A percentile compares a stretch with the other conserved stretches of the same genome.
These are phyloP conservation scores for Phanerochaete sordida DNA, from an alignment of 768 basidiomycete genomes.

Conservation along the genomic window DNA sequence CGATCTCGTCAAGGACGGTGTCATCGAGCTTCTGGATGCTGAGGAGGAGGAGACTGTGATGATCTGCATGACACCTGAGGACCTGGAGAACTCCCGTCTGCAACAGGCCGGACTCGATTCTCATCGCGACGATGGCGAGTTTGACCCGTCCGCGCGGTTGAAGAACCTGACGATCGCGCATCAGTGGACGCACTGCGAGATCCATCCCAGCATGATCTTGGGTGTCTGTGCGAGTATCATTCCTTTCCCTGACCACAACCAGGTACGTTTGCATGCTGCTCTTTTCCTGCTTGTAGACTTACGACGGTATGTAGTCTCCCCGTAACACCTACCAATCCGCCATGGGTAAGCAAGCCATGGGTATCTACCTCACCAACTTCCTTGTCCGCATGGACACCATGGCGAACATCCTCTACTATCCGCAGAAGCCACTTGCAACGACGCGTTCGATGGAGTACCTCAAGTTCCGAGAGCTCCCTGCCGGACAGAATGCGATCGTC, in stretches of 20 bases:
- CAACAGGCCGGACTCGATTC: slow-evolving; percentile 55
- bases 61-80: slow-evolving; percentile 98
- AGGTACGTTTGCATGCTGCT: slow-evolving; percentile 44
- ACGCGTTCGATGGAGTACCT: slow-evolving; percentile 99
- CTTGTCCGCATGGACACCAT: slow-evolving; percentile 99
- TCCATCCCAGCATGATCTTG: slow-evolving; percentile 98
- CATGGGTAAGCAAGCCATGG: slow-evolving; percentile 99
- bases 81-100: slow-evolving; percentile 80
- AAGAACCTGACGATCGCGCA: slow-evolving; percentile 84
- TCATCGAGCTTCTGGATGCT: slow-evolving; percentile 93
- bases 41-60: slow-evolving; percentile 99
- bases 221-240: slow-evolving; percentile 99
- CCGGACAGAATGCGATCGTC: slow-evolving; percentile 98
- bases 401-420: slow-evolving; percentile 99
- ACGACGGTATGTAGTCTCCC: slow-evolving; percentile 75
- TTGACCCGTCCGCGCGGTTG: slow-evolving; percentile 83
- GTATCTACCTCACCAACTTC: slow-evolving; percentile 97
- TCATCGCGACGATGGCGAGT: slow-evolving; percentile 59
- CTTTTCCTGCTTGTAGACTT: neutral
- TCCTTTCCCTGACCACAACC: slow-evolving; percentile 99
- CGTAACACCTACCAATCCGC: slow-evolving; percentile 99
- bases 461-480: slow-evolving; percentile 96
- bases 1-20: slow-evolving; percentile 77
- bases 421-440: slow-evolving; percentile 97
- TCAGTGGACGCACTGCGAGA: slow-evolving; percentile 98